Conservation (phyloP, 352 stramenopile species). For the Globisporangium lucens region DNA sequence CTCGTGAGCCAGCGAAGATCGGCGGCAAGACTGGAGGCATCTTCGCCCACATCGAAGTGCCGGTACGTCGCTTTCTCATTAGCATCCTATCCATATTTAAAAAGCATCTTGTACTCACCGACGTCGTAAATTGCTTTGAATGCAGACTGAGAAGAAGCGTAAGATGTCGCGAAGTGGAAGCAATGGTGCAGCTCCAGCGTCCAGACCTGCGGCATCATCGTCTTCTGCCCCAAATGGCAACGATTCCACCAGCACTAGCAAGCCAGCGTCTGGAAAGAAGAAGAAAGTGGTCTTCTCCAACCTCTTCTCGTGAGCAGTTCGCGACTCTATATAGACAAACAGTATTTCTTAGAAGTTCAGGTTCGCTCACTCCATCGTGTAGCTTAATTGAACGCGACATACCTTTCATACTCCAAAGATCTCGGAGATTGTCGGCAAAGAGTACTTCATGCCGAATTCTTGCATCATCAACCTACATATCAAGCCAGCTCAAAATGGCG, state of each 20-base stretch:
- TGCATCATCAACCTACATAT: background rate
- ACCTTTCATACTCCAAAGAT: background rate
- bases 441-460: background rate
- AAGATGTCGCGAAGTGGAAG: slow-evolving; percentile 27
- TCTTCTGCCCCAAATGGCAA: slow-evolving; percentile 5
- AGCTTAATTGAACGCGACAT: background rate
- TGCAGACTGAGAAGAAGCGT: slow-evolving; percentile 63
- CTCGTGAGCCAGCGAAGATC: slow-evolving; percentile 48
- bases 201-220: slow-evolving; percentile 2
- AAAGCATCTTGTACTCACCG: background rate
- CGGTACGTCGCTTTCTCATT: slow-evolving; percentile 27
- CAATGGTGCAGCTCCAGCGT: slow-evolving; percentile 11
- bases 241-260: slow-evolving; percentile 18
- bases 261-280: slow-evolving; percentile 43
- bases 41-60: slow-evolving; percentile 73
- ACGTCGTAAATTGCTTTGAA: background rate
- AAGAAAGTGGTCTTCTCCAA: slow-evolving; percentile 83
- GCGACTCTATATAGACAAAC: slow-evolving; percentile 3
- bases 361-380: background rate
- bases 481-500: background rate
- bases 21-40: slow-evolving; percentile 79
- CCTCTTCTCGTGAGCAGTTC: slow-evolving; percentile 48
- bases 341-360: slow-evolving; percentile 1
- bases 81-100: background rate
- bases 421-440: background rate